These are phyloP conservation scores for Cydonia oblonga DNA, from an alignment of 331 rosid species.

Conservation along the genomic window DNA sequence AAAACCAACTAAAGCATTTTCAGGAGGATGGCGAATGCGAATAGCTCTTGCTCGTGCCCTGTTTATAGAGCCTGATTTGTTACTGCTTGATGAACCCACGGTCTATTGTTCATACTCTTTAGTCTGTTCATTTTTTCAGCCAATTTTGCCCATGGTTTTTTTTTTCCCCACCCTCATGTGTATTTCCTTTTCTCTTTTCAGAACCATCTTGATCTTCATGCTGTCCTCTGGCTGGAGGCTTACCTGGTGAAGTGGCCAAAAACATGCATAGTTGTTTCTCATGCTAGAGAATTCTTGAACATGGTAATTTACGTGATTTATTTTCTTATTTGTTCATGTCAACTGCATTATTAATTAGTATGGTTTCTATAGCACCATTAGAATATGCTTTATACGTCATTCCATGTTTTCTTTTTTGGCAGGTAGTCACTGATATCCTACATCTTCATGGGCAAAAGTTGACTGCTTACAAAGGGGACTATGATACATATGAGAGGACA, in stretches of 20 bases:
- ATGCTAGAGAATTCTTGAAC: slow-evolving; percentile 95
- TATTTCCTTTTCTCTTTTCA: slow-evolving; percentile 24
- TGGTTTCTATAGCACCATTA: not conserved
- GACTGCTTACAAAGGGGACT: slow-evolving; percentile 62
- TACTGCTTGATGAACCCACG: slow-evolving; percentile 97
- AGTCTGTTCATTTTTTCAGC: slow-evolving; percentile 1
- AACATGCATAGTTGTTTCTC: slow-evolving; percentile 92
- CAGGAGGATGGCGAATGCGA: slow-evolving; percentile 99
- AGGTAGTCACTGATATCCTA: slow-evolving; percentile 92
- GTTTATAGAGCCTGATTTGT: slow-evolving; percentile 83
- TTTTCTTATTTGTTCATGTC: slow-evolving; percentile 1
- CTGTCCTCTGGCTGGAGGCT: slow-evolving; percentile 90
- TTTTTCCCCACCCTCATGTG: not conserved
- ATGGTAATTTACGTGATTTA: slow-evolving; percentile 40
- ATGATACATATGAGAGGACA: slow-evolving; percentile 90
- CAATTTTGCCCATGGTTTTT: not conserved
- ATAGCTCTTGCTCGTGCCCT: slow-evolving; percentile 98
- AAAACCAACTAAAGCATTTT: slow-evolving; percentile 78
- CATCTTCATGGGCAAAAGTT: slow-evolving; percentile 83
- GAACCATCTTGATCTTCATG: slow-evolving; percentile 99
- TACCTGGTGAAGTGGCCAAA: slow-evolving; percentile 96
- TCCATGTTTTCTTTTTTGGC: slow-evolving; percentile 13
- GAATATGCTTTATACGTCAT: not conserved
- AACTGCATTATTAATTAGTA: not conserved
- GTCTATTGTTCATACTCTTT: slow-evolving; percentile 27